Percentiles rank a stretch among this genome's conserved stretches.
Evolutionary conservation across 164 flowering plant species (phyloP).

Genomic region (Platanus orientalis): DNA sequence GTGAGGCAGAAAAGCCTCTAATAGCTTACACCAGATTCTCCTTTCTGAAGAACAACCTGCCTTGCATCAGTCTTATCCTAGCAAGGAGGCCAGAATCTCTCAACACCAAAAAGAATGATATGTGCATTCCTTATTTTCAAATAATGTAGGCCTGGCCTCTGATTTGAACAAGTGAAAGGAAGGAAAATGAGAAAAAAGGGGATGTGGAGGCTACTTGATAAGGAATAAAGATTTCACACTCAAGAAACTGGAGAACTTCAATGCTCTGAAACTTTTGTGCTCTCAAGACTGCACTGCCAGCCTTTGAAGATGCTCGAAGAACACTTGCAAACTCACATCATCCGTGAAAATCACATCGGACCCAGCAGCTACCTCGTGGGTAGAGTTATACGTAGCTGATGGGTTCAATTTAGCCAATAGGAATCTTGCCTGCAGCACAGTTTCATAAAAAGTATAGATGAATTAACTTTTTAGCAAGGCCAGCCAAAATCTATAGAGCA

Average conservation of each 20-base stretch:
- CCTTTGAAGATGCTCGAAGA: conserved; percentile 93
- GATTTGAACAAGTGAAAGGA: neutral
- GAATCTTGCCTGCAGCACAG: conserved; percentile 66
- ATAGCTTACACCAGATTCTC: conserved; percentile 3
- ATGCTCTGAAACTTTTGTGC: neutral
- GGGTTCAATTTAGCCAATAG: conserved; percentile 88
- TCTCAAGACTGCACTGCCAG: conserved; percentile 80
- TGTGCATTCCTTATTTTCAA: conserved; percentile 8
- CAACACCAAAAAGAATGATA: conserved; percentile 11
- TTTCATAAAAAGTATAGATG: neutral
- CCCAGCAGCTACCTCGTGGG: conserved; percentile 64
- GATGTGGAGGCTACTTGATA: too few relatives aligned
- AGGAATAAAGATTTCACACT: neutral
- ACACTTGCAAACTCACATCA: conserved; percentile 91
- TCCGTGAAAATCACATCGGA: conserved; percentile 91
- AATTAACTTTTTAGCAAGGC: neutral
- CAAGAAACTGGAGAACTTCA: conserved; percentile 5
- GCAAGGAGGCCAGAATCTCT: conserved; percentile 11
- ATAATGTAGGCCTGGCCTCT: conserved; percentile 7
- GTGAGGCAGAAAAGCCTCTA: conserved; percentile 1
- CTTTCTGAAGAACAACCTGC: conserved; percentile 5
- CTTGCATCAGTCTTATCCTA: conserved; percentile 8
- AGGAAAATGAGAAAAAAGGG: neutral
- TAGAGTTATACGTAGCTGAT: conserved; percentile 78
- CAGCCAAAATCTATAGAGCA: neutral